Conservation (phyloP, 108 stramenopile species). For the Skeletonema tropicum region DNA sequence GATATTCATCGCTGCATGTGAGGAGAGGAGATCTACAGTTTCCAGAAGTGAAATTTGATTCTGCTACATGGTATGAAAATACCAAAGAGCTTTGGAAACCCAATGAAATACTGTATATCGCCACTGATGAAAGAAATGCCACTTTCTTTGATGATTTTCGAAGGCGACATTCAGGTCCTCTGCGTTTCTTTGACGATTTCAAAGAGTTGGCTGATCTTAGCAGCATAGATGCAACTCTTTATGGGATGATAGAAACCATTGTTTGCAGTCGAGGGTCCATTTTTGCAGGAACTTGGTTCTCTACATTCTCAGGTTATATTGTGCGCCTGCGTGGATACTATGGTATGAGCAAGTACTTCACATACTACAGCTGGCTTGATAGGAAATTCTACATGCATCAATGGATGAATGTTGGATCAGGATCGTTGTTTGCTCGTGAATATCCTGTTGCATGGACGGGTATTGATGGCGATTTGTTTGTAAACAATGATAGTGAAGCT, state of each 20-base stretch:
- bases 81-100: constrained; percentile 51
- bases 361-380: constrained; percentile 60
- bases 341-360: constrained; percentile 65
- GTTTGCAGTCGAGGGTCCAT: constrained; percentile 73
- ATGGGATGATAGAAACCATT: constrained; percentile 89
- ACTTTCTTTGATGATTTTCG: constrained; percentile 81
- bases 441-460: constrained; percentile 74
- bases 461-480: constrained; percentile 72
- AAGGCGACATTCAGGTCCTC: constrained; percentile 50
- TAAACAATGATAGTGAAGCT: constrained; percentile 56
- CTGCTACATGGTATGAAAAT: constrained; percentile 43
- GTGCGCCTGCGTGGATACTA: constrained; percentile 57
- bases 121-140: constrained; percentile 84
- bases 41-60: constrained; percentile 47
- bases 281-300: constrained; percentile 92
- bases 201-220: constrained; percentile 54
- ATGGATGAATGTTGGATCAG: constrained; percentile 56
- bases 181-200: constrained; percentile 84
- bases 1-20: constrained; percentile 59
- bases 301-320: constrained; percentile 90
- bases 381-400: constrained; percentile 62
- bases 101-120: constrained; percentile 77
- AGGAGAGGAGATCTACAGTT: constrained; percentile 57
- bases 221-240: constrained; percentile 62
- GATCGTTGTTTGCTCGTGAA: constrained; percentile 58